phyloP scores from a whole-genome alignment of 768 basidiomycete species.

The Daedaleopsis nitida region DNA sequence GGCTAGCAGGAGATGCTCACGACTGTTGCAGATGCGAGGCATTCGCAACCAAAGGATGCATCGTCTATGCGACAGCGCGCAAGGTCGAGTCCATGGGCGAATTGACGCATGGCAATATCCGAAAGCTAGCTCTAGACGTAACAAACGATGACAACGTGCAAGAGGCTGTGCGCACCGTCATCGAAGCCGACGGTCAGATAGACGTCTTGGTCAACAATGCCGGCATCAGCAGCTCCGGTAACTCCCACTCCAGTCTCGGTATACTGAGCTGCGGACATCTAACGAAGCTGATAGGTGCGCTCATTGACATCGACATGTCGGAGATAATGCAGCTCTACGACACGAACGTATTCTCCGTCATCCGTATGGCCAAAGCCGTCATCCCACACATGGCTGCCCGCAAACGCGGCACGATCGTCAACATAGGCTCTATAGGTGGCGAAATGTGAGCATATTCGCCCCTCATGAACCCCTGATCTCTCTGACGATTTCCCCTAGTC shows the following conservation, averaged over 20 bases:
- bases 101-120: constrained; percentile 48
- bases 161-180: constrained; percentile 50
- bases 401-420: constrained; percentile 67
- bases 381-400: constrained; percentile 74
- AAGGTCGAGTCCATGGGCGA: constrained; percentile 61
- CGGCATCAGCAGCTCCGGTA: constrained; percentile 47
- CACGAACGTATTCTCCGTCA: constrained; percentile 63
- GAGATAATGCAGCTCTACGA: constrained; percentile 59
- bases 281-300: constrained; percentile 35
- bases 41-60: constrained; percentile 66
- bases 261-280: not conserved
- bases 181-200: constrained; percentile 58
- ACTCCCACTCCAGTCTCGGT: not conserved
- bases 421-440: constrained; percentile 72
- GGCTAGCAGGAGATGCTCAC: too few relatives aligned
- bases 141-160: constrained; percentile 58
- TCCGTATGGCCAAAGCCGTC: constrained; percentile 63
- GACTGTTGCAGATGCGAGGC: constrained; percentile 58
- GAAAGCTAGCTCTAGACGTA: constrained; percentile 61
- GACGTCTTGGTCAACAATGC: constrained; percentile 84
- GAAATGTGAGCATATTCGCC: constrained; percentile 48
- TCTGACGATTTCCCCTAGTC: constrained; percentile 36
- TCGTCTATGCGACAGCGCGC: constrained; percentile 77
- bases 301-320: constrained; percentile 60
- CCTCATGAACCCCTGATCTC: not conserved